phyloP scores from a whole-genome alignment of 1,284 basidiomycete species.

The Ustilago vetiveriae region DNA sequence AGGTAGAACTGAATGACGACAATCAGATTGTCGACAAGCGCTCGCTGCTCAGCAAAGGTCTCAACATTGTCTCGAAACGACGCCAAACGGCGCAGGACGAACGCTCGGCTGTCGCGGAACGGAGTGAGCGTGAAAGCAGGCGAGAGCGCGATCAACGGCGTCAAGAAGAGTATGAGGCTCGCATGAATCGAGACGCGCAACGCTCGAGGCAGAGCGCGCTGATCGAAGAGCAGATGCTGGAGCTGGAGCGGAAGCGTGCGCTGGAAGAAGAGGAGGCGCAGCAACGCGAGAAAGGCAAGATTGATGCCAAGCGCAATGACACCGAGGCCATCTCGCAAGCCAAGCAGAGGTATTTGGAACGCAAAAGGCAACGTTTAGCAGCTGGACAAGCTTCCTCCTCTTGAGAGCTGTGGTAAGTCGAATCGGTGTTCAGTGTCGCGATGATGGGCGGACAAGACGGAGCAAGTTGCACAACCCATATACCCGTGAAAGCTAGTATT shows the following conservation, averaged over 20 bases:
- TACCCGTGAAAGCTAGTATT: conserved; percentile 11
- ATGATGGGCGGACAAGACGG: background rate
- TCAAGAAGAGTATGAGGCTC: conserved; percentile 40
- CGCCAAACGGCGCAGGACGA: conserved; percentile 5
- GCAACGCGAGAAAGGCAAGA: conserved; percentile 19
- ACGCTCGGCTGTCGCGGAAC: background rate
- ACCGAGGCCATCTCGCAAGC: conserved; percentile 37
- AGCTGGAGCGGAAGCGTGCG: conserved; percentile 41
- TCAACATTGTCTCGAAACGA: conserved; percentile 76
- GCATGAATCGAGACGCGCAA: conserved; percentile 47
- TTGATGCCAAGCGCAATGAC: conserved; percentile 46
- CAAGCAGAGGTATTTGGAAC: conserved; percentile 67
- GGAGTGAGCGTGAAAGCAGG: conserved; percentile 10
- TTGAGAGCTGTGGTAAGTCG: background rate
- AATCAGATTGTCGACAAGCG: conserved; percentile 97
- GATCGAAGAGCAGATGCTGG: conserved; percentile 59
- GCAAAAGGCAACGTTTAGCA: conserved; percentile 46
- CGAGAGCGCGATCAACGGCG: conserved; percentile 32
- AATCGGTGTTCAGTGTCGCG: background rate
- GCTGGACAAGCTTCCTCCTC: conserved; percentile 4
- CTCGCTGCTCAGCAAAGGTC: conserved; percentile 85
- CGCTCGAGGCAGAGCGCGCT: conserved; percentile 41
- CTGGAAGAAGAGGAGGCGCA: conserved; percentile 32
- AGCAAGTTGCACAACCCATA: too few relatives aligned
- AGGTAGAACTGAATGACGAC: conserved; percentile 96